A percentile compares a stretch with the other conserved stretches of the same genome.
These are phyloP conservation scores for Sugiyamaella qingdaonensis DNA, from an alignment of 805 yeast genomes.

Conservation along the genomic window DNA sequence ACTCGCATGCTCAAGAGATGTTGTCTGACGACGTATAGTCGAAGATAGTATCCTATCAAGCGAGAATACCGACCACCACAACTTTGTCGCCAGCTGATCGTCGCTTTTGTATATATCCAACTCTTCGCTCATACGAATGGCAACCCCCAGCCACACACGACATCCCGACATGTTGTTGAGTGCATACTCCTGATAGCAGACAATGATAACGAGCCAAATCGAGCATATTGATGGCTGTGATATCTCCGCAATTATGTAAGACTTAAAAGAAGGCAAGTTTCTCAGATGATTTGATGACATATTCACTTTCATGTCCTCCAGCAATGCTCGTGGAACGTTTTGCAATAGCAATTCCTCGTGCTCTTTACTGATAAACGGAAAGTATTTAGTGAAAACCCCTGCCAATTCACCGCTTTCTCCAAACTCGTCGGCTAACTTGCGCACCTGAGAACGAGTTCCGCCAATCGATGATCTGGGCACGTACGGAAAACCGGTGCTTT, in stretches of 20 bases:
- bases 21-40: neutral
- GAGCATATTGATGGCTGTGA: neutral
- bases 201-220: neutral
- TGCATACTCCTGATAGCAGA: neutral
- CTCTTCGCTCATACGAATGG: neutral
- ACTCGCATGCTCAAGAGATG: neutral
- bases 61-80: neutral
- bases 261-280: neutral
- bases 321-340: neutral
- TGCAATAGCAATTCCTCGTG: neutral
- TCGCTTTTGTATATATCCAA: neutral
- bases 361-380: neutral
- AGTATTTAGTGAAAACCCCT: neutral
- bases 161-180: neutral
- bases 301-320: neutral
- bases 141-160: neutral
- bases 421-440: neutral
- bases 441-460: neutral
- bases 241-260: neutral
- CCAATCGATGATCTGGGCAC: neutral
- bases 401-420: neutral
- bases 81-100: neutral
- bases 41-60: neutral
- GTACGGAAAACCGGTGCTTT: neutral
- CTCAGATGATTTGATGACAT: neutral